Base-by-base conservation (phyloP, 2,329 filamentous ascomycete species). In the Aspergillus sp. region DNA sequence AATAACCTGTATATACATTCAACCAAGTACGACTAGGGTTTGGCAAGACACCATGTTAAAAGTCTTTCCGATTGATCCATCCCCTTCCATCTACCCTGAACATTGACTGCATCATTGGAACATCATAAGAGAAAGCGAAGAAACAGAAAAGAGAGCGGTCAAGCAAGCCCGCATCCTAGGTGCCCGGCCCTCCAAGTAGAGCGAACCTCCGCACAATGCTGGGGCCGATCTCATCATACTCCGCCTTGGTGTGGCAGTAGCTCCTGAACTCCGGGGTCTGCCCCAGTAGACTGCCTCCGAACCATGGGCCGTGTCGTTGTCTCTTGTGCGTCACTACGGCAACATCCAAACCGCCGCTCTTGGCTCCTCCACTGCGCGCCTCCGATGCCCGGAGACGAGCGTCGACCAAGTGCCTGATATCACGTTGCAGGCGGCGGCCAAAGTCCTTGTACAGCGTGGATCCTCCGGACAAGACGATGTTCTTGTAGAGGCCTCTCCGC, bases 401-500 rank as follows among this genome's bases (percentile, higher is more conserved):
- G 55, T 98, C 91, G 26, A 96, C 91, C 37, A 98, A 67, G 57
- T 95, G 86, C 64, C 91, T 85, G 57, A 98, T 98, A 57, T 98
- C 93, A 57, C 91, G 80, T 67, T 98, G 93, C 69, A 98, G 72
- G 57, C 91, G 78, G 46, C 91, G 79, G 15, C 91, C 91, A 63
- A 98, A 98, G 64, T 98, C 88, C 66, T 96, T 95, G 75, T 96
- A 98, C 41, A 98, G 70, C 14, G 91, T 98, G 48, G 88, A 95
- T 51, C 91, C 91, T 57, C 91, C 91, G 3, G 89, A 96, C 24
- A 98, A 72, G 22, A 98, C 91, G 65, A 98, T 98, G 67, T 98
- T 98, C 78, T 98, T 98, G 76, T 98, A 98, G 24, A 98, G 73
- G 26, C 91, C 91, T 65, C 91, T 79, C 54, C 91, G 82, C 28